Base-by-base conservation (phyloP, 495 filamentous ascomycete species). In the Xylaria bambusicola region DNA sequence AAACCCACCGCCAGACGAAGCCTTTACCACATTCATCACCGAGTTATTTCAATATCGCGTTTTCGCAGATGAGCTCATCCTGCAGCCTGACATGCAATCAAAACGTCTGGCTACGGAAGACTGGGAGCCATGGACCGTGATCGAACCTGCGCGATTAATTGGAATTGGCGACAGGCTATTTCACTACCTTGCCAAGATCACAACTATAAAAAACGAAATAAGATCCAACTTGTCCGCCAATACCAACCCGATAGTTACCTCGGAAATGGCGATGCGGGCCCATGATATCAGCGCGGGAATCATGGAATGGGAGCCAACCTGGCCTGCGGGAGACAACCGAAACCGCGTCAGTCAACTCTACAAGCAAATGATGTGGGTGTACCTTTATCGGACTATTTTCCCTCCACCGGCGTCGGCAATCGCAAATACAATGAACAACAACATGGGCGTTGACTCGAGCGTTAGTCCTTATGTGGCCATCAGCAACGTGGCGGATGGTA, bases 31-130 rank as follows among this genome's bases (percentile, higher is more conserved):
- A 60, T 96, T 97, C 68, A 88, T 97, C 62, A 82, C 90, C 71
- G 92, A 96, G 71, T 95, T 96, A 78, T 95, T 96, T 76, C 88
- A 91, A 71, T 96, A 95, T 65, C 90, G 95, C 73, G 89, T 92
- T 62, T 86, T 90, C 56, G 88, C 87, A 26, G 90, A 90, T 66
- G 87, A 92, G 38, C 79, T 96, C 52, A 91, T 93, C 26, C 84
- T 84, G 35, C 77, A 87, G 18, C 84, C 86, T 65, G 79, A 77
- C 60, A 75, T 79, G 17, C 80, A 75, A 2, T 75, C 81, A 12
- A 75, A 80, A 10, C 63, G 64, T 2, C 73, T 88, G 10, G 77
- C 77, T 46, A 75, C 82, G 56, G 82, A 85, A 52, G 84, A 86
- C 51, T 83, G 88, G 72, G 78, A 81, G 10, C 88, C 89, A 2